These are phyloP conservation scores for Warburgia ugandensis DNA, from an alignment of 164 flowering plant genomes.

Conservation along the genomic window DNA sequence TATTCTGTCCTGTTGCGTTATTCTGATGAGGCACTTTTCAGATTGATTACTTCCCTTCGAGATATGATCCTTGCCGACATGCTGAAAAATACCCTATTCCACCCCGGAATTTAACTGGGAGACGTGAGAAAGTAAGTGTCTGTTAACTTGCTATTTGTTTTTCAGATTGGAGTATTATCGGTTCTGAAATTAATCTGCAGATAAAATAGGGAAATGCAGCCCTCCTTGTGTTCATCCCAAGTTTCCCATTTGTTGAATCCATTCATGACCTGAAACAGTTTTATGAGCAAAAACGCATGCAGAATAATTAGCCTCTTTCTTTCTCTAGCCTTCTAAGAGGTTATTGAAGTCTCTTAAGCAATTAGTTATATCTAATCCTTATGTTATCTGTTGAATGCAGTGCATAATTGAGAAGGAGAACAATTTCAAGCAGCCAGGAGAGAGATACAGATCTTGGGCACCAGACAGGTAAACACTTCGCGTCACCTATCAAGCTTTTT, in stretches of 20 bases:
- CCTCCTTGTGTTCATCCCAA: not conserved
- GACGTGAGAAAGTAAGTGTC: slow-evolving; percentile 68
- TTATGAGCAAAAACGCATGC: too few species aligned
- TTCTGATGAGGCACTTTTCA: slow-evolving; percentile 16
- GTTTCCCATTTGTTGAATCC: too few species aligned
- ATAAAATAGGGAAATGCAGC: not conserved
- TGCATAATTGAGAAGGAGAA: slow-evolving; percentile 78
- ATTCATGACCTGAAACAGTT: too few species aligned
- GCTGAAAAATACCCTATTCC: slow-evolving; percentile 85
- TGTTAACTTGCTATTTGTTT: too few species aligned
- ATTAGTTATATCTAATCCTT: too few species aligned
- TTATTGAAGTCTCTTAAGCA: too few species aligned
- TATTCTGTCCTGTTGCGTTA: not conserved
- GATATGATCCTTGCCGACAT: slow-evolving; percentile 76
- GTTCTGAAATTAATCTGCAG: too few species aligned
- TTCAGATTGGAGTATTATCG: too few species aligned
- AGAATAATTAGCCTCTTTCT: too few species aligned
- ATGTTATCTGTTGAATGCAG: slow-evolving; percentile 28
- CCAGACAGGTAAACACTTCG: slow-evolving; percentile 62
- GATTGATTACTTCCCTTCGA: slow-evolving; percentile 98
- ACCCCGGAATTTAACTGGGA: slow-evolving; percentile 38
- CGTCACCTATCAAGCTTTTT: too few species aligned
- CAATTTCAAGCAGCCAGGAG: slow-evolving; percentile 97
- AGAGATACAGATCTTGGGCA: slow-evolving; percentile 80
- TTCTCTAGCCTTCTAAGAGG: too few species aligned